These are phyloP conservation scores for Yamadazyma aaseri DNA, from an alignment of 1,139 yeast species.

Conservation along the genomic window DNA sequence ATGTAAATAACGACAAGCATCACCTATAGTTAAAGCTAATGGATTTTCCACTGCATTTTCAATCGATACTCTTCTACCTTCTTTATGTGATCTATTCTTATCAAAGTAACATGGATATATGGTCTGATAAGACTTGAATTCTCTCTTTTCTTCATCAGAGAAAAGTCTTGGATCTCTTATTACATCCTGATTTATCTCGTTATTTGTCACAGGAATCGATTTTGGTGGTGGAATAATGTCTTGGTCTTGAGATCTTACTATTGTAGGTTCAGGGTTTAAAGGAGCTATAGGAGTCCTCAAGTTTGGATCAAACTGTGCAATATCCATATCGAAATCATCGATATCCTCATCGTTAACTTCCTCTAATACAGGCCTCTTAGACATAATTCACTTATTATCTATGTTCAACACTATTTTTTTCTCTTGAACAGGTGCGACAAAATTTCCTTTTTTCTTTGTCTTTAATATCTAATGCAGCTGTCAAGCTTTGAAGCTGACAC, in stretches of 20 bases:
- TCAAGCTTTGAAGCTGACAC: too few species aligned
- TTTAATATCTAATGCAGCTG: too few species aligned
- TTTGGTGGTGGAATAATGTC: conserved; percentile 19
- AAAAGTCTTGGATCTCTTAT: conserved; percentile 40
- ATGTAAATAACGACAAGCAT: conserved; percentile 51
- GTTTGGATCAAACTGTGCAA: conserved; percentile 84
- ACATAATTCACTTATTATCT: conserved; percentile 23
- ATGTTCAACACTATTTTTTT: conserved; percentile 1
- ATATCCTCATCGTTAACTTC: conserved; percentile 87
- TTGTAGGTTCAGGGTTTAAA: conserved; percentile 53
- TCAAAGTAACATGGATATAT: conserved; percentile 94
- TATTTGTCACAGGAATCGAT: conserved; percentile 9
- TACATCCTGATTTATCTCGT: conserved; percentile 16
- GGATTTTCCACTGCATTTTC: conserved; percentile 81
- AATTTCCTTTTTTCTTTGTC: not conserved
- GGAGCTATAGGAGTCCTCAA: conserved; percentile 72
- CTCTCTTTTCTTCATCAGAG: conserved; percentile 53
- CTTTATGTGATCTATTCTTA: conserved; percentile 64
- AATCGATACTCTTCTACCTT: conserved; percentile 79
- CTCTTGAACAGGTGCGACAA: not conserved
- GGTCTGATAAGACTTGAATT: conserved; percentile 66
- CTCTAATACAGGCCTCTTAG: conserved; percentile 72
- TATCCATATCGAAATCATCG: conserved; percentile 89
- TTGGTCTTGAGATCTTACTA: conserved; percentile 63
- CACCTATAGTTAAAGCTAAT: conserved; percentile 76